Evolutionary conservation across 108 stramenopile genomes (phyloP).

Genomic region (Cyclotella atomus): DNA sequence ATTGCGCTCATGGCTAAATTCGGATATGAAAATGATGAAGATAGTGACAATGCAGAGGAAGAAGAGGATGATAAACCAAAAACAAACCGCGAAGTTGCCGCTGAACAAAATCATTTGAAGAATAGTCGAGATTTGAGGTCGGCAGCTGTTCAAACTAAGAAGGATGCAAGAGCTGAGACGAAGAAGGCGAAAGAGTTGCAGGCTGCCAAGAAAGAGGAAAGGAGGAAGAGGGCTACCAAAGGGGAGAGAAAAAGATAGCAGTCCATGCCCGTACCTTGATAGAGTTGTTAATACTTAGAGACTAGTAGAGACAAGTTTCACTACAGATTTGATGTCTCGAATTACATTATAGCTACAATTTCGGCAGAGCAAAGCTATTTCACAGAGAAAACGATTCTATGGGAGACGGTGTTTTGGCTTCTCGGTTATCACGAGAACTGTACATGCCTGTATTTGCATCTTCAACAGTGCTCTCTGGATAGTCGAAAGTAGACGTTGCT

Average conservation of each 20-base stretch:
- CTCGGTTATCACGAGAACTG: neutral
- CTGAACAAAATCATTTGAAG: slow-evolving; percentile 39
- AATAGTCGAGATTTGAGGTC: slow-evolving; percentile 36
- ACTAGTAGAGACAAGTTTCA: too few relatives aligned
- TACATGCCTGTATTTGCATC: neutral
- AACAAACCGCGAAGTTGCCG: slow-evolving; percentile 63
- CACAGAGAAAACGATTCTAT: slow-evolving; percentile 21
- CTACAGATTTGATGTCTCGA: neutral
- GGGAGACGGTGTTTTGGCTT: slow-evolving; percentile 8
- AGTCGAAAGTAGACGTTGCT: slow-evolving; percentile 28
- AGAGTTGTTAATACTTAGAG: too few relatives aligned
- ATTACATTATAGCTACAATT: neutral
- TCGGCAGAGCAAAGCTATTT: neutral
- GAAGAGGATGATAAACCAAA: slow-evolving; percentile 27
- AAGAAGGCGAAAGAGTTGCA: slow-evolving; percentile 44
- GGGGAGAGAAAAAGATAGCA: slow-evolving; percentile 49
- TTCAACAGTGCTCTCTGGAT: slow-evolving; percentile 12
- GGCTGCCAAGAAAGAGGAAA: slow-evolving; percentile 74
- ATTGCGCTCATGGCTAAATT: slow-evolving; percentile 71
- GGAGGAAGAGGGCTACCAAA: slow-evolving; percentile 71
- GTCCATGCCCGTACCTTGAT: neutral
- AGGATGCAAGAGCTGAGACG: slow-evolving; percentile 38
- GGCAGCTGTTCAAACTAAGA: slow-evolving; percentile 24
- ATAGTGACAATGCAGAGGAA: slow-evolving; percentile 41
- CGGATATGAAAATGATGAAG: slow-evolving; percentile 74